Conservation (phyloP, 108 stramenopile genomes). For the Cyclotella sp. region DNA sequence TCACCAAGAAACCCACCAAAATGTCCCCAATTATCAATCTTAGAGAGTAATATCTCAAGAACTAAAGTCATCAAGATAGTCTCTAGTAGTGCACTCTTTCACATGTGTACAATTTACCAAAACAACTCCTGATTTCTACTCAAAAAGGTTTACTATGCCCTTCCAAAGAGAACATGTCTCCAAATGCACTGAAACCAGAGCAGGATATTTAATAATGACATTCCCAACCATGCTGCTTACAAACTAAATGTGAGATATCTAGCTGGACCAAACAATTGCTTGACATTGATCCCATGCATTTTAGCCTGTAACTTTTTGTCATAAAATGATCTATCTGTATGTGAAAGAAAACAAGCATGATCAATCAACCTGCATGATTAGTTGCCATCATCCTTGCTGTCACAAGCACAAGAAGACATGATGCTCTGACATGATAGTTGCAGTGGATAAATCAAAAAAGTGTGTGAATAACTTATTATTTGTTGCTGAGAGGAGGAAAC, state of each 20-base stretch:
- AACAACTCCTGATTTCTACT: conserved; percentile 65
- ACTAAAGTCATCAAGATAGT: conserved; percentile 56
- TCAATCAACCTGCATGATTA: no score
- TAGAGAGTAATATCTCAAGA: conserved; percentile 49
- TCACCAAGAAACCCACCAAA: conserved; percentile 74
- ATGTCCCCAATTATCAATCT: conserved; percentile 89
- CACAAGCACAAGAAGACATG: no score
- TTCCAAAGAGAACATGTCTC: conserved; percentile 86
- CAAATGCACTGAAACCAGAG: no score
- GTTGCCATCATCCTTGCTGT: no score
- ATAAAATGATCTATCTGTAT: conserved; percentile 72
- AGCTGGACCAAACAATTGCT: conserved; percentile 60
- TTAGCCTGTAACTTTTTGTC: conserved; percentile 72
- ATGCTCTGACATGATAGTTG: no score
- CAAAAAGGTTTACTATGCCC: conserved; percentile 81
- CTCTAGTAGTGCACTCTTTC: conserved; percentile 40
- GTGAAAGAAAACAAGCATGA: conserved; percentile 85
- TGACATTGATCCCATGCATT: conserved; percentile 64
- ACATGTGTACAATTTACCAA: conserved; percentile 46
- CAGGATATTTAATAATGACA: conserved; percentile 62
- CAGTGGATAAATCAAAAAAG: no score
- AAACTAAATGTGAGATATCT: conserved; percentile 73
- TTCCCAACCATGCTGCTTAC: conserved; percentile 79
- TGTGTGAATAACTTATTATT: no score
- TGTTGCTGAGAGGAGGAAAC: no score